phyloP scores from a whole-genome alignment of 768 basidiomycete species.

The Podaxis carcinomalis region DNA sequence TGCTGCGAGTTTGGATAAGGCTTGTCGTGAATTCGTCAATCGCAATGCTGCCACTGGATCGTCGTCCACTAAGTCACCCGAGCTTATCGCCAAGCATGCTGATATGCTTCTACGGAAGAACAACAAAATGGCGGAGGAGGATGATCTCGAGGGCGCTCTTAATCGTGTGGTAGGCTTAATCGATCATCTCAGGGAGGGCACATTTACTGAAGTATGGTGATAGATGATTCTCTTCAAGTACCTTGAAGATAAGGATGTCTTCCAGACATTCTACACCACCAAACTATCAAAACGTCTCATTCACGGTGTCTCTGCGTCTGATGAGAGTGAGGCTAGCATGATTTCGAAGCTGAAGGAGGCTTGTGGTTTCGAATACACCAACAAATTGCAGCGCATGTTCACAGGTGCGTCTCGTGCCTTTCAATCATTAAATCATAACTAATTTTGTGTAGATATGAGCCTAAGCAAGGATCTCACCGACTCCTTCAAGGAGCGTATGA shows the following conservation, averaged over 20 bases:
- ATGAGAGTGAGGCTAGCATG: conserved; percentile 98
- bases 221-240: conserved; percentile 99
- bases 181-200: conserved; percentile 23
- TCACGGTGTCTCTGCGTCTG: conserved; percentile 88
- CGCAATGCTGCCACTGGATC: conserved; percentile 87
- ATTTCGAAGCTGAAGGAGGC: conserved; percentile 98
- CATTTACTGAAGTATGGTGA: conserved; percentile 22
- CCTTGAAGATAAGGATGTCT: conserved; percentile 98
- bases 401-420: conserved; percentile 57
- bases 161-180: conserved; percentile 76
- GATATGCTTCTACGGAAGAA: conserved; percentile 91
- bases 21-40: conserved; percentile 96
- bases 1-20: conserved; percentile 93
- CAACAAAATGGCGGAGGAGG: conserved; percentile 96
- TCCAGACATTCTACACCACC: conserved; percentile 98
- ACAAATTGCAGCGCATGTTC: conserved; percentile 98
- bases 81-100: conserved; percentile 91
- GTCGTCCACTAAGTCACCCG: conserved; percentile 88
- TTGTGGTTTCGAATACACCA: conserved; percentile 98
- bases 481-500: conserved; percentile 94
- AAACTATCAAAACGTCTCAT: conserved; percentile 95
- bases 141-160: conserved; percentile 86
- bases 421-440: neutral
- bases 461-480: conserved; percentile 95
- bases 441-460: conserved; percentile 69